Evolutionary conservation across 176 grass and related monocot species (phyloP).

Genomic region (Hordeum vulgare): MorexV3_pseudomolecules_assembly NC_058520.1:228451386-228451885

Average conservation of each 20-base stretch:
- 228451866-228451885: slow-evolving; percentile 73
- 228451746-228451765: slow-evolving; percentile 93
- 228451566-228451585: slow-evolving; percentile 81
- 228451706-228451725: slow-evolving; percentile 87
- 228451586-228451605: slow-evolving; percentile 61
- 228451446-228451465: slow-evolving; percentile 59
- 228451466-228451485: slow-evolving; percentile 60
- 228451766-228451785: slow-evolving; percentile 93
- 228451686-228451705: slow-evolving; percentile 69
- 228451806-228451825: slow-evolving; percentile 74
- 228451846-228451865: slow-evolving; percentile 70
- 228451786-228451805: slow-evolving; percentile 70
- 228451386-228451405: slow-evolving; percentile 72
- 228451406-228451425: slow-evolving; percentile 92
- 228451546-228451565: slow-evolving; percentile 84
- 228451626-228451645: slow-evolving; percentile 70
- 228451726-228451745: slow-evolving; percentile 57
- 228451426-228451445: slow-evolving; percentile 68
- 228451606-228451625: slow-evolving; percentile 69
- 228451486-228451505: slow-evolving; percentile 84
- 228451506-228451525: slow-evolving; percentile 97
- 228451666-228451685: slow-evolving; percentile 57
- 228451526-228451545: slow-evolving; percentile 94
- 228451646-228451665: slow-evolving; percentile 59
- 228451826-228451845: slow-evolving; percentile 65